These are phyloP conservation scores for Yamadazyma insecticola DNA, from an alignment of 805 yeast genomes.

Conservation along the genomic window DNA sequence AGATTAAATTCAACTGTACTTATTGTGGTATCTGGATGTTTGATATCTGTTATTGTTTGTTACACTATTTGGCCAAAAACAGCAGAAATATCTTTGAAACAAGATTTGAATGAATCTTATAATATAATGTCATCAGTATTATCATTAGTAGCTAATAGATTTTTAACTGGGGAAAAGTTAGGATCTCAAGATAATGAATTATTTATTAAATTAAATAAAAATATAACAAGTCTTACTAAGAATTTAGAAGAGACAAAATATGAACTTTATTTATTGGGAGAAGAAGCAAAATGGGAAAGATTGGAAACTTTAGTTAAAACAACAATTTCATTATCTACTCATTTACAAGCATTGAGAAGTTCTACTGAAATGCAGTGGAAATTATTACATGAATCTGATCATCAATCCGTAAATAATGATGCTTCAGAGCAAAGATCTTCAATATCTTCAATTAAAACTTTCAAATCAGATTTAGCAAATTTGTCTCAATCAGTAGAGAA, in stretches of 20 bases:
- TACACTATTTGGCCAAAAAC: conserved; percentile 60
- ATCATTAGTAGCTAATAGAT: conserved; percentile 41
- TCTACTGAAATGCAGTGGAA: conserved; percentile 67
- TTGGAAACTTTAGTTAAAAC: conserved; percentile 47
- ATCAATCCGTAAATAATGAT: conserved; percentile 2
- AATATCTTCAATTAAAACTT: conserved; percentile 21
- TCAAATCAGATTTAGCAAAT: conserved; percentile 11
- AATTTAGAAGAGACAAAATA: conserved; percentile 55
- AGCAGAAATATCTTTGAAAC: conserved; percentile 45
- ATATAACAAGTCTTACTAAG: conserved; percentile 33
- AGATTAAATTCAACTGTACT: conserved; percentile 50
- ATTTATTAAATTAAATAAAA: conserved; percentile 34
- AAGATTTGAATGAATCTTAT: conserved; percentile 46
- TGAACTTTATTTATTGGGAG: conserved; percentile 54
- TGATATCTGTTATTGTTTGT: conserved; percentile 56
- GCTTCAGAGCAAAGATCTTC: conserved; percentile 4
- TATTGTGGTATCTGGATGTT: conserved; percentile 59
- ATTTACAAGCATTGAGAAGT: conserved; percentile 61
- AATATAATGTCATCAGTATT: conserved; percentile 48
- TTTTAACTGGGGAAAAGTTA: conserved; percentile 45
- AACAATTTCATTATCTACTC: conserved; percentile 47
- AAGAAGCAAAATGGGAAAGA: conserved; percentile 47
- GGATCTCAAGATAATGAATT: conserved; percentile 35
- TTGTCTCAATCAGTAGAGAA: conserved; percentile 27
- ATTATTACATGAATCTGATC: conserved; percentile 32